A percentile compares a stretch with the other conserved stretches of the same genome.
Conservation (phyloP, 768 basidiomycete genomes). For the Termitomyces sp. region DNA sequence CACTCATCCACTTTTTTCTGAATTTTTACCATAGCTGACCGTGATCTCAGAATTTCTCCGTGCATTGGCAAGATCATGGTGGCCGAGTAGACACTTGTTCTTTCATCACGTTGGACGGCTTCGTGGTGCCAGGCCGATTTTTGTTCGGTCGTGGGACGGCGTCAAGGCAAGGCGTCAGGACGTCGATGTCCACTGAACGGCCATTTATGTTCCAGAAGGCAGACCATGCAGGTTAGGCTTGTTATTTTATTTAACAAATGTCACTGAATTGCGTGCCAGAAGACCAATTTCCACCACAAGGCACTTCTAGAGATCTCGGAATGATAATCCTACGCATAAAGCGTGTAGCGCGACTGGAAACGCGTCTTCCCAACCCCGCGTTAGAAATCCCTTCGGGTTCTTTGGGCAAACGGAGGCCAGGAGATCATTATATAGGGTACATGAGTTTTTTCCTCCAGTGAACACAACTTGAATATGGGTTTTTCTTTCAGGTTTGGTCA, state of each 20-base stretch:
- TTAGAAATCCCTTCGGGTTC: constrained; percentile 29
- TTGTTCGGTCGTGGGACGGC: constrained; percentile 51
- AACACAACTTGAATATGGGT: constrained; percentile 1
- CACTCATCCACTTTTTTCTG: not conserved
- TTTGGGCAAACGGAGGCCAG: constrained; percentile 31
- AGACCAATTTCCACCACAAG: constrained; percentile 7
- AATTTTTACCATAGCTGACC: not conserved
- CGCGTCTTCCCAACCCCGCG: constrained; percentile 34
- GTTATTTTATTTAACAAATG: not conserved
- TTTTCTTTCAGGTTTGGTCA: constrained; percentile 39
- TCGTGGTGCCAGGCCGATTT: constrained; percentile 57
- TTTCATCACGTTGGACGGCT: constrained; percentile 63
- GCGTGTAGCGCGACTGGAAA: constrained; percentile 20
- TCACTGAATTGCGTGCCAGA: not conserved
- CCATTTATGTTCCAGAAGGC: constrained; percentile 56
- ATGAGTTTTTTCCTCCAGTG: constrained; percentile 4
- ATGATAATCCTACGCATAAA: constrained; percentile 50
- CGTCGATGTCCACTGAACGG: constrained; percentile 42
- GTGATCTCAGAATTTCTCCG: constrained; percentile 42
- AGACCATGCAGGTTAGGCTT: constrained; percentile 28
- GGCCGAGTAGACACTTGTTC: constrained; percentile 47
- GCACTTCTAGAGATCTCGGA: constrained; percentile 37
- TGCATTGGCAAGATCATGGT: constrained; percentile 63
- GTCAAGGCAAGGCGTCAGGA: constrained; percentile 47
- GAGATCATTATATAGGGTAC: constrained; percentile 45